Base-by-base conservation (phyloP, 108 stramenopile species). In the Fragilariopsis cylindrus region DNA sequence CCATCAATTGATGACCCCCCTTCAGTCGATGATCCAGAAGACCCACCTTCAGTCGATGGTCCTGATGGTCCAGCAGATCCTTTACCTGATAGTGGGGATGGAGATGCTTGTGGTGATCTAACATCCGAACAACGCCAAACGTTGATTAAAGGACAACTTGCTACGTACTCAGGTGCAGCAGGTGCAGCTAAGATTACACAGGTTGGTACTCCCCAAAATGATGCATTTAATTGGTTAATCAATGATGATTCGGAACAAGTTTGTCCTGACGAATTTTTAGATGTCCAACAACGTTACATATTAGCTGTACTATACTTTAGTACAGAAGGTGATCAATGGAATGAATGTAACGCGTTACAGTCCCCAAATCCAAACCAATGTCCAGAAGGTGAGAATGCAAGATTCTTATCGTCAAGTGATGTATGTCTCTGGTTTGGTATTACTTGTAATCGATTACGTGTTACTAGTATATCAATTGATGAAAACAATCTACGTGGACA, bases 151-250 rank as follows among this genome's bases (percentile, higher is more conserved):
- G 30, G 18, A 3, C 54, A 72, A 67, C 64, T 73, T 1, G 43
- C 72, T 48, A 57, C 39, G 18, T 71, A 72, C 19, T 69, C 66
- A 5, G 54, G 55, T 42, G 52, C 47, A 19, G 60, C n/a, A 13
- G 30, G 30, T 30, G 30, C 30, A 30, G 30, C 30, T 30, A 30
- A 30, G 30, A 47, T 21, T 6, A 47, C 72, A 3, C 30, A 40
- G 3, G 41, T 69, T 19, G 76, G 76, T 21, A 76, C 86, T 12
- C 78, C 81, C 1, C 91, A 92, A 70, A 53, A 70, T 16, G 48
- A 74, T 16, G 91, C 91, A 11, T 78, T 88, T 16, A 48, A 79
- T 7, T 92, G 91, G 91, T 46, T 92, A 21, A 67, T 87, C 7
- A 67, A 80, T 45, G 75, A 77, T 0, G 91, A 92, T 80, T 15